Percentiles rank a stretch among this genome's conserved stretches.
Conservation (phyloP, 805 yeast species). For the Cyberlindnera maritima region DNA sequence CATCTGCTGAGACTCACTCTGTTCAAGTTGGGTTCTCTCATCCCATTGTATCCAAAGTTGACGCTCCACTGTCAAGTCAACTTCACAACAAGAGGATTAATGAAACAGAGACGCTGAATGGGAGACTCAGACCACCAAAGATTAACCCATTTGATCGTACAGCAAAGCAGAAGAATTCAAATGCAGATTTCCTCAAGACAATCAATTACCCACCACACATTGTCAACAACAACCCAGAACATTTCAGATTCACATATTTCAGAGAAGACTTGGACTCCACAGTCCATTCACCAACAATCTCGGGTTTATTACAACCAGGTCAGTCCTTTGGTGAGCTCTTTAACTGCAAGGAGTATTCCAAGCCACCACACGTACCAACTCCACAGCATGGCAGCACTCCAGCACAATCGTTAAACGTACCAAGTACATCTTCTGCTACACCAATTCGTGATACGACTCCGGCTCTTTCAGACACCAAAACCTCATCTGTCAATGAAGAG, state of each 20-base stretch:
- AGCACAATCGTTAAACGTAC: neutral
- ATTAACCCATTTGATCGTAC: constrained; percentile 66
- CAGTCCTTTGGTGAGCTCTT: constrained; percentile 63
- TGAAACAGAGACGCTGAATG: constrained; percentile 55
- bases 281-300: constrained; percentile 82
- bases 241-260: constrained; percentile 85
- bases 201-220: constrained; percentile 43
- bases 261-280: constrained; percentile 89
- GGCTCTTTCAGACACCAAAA: constrained; percentile 9
- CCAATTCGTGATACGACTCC: constrained; percentile 8
- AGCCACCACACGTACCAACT: neutral
- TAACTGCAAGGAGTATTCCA: constrained; percentile 37
- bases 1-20: constrained; percentile 24
- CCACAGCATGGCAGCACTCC: no score
- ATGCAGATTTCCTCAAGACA: constrained; percentile 23
- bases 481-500: constrained; percentile 17
- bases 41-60: constrained; percentile 43
- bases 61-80: constrained; percentile 22
- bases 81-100: constrained; percentile 44
- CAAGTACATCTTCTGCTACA: constrained; percentile 6
- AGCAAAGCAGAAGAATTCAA: constrained; percentile 6
- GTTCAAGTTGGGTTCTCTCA: constrained; percentile 36
- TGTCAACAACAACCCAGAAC: constrained; percentile 45
- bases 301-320: constrained; percentile 69
- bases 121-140: constrained; percentile 72